A percentile compares a stretch with the other conserved stretches of the same genome.
Evolutionary conservation across 2,329 filamentous ascomycete genomes (phyloP).

Genomic region (Paracamarosporium sp.): DNA sequence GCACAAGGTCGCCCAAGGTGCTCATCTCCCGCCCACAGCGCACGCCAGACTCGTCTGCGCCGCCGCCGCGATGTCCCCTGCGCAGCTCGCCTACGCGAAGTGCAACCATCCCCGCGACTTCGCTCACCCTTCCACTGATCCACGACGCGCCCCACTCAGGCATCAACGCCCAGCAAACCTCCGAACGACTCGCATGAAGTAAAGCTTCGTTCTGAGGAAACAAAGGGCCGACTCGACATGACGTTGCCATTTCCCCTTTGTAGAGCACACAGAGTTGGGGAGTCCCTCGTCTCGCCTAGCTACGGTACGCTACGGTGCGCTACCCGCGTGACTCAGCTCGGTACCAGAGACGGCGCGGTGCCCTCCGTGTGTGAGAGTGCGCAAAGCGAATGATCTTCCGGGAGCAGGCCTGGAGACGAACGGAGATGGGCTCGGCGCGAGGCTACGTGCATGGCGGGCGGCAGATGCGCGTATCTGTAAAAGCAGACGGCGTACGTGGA

Average conservation of each 20-base stretch:
- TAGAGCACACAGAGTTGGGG: no score
- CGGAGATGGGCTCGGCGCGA: background rate
- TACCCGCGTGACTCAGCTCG: background rate
- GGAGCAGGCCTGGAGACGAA: background rate
- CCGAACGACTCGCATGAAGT: background rate
- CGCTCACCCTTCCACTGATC: background rate
- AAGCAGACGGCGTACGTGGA: background rate
- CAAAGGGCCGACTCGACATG: background rate
- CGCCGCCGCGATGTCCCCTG: conserved; percentile 8
- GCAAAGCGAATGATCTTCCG: background rate
- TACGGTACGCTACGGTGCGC: no score
- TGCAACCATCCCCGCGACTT: conserved; percentile 7
- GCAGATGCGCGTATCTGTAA: background rate
- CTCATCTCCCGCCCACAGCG: conserved; percentile 1
- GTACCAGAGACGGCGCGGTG: no score
- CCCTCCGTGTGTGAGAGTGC: no score
- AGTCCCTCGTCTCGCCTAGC: no score
- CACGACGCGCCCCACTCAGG: background rate
- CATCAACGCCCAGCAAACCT: conserved; percentile 1
- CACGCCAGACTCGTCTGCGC: background rate
- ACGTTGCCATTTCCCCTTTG: background rate
- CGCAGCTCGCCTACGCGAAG: conserved; percentile 3
- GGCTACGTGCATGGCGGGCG: background rate
- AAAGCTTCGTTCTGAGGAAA: background rate
- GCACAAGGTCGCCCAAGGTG: background rate